A percentile compares a stretch with the other conserved stretches of the same genome.
Conservation (phyloP, 257 asterid genomes). For the Petunia secreta region DNA sequence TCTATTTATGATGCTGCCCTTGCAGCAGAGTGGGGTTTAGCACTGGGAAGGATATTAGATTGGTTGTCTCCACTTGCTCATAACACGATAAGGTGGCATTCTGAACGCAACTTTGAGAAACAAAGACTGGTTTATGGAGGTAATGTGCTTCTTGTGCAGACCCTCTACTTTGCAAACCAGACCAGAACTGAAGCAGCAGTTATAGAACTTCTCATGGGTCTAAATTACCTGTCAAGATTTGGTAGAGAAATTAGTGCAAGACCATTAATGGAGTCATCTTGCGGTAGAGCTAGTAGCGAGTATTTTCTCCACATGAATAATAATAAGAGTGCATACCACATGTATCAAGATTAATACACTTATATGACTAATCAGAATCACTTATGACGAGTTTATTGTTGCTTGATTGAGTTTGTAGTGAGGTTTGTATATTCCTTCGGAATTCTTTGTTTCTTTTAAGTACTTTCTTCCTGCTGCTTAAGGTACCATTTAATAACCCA, state of each 20-base stretch:
- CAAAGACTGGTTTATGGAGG: conserved; percentile 54
- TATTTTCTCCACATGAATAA: conserved; percentile 36
- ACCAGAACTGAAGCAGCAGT: conserved; percentile 61
- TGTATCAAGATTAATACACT: conserved; percentile 29
- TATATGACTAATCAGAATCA: background rate
- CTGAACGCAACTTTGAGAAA: conserved; percentile 72
- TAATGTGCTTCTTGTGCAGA: conserved; percentile 79
- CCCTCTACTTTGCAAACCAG: conserved; percentile 73
- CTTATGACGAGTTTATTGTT: conserved; percentile 16
- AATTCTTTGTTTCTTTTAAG: conserved; percentile 16
- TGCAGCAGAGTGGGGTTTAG: conserved; percentile 65
- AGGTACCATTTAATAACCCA: background rate
- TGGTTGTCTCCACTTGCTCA: conserved; percentile 88
- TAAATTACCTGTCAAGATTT: conserved; percentile 65
- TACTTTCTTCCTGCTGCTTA: conserved; percentile 24
- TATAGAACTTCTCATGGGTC: conserved; percentile 63
- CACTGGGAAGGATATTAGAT: conserved; percentile 54
- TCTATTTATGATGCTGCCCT: conserved; percentile 50
- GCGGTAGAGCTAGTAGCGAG: conserved; percentile 46
- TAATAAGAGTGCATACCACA: conserved; percentile 34
- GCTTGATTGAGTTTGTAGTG: conserved; percentile 17
- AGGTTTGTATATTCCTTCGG: background rate
- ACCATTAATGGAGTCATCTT: conserved; percentile 46
- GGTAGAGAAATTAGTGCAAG: conserved; percentile 48
- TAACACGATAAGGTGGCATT: conserved; percentile 75